phyloP scores from a whole-genome alignment of 192 early-diverging fungal genomes.

The Powellomyces hirtus region DNA sequence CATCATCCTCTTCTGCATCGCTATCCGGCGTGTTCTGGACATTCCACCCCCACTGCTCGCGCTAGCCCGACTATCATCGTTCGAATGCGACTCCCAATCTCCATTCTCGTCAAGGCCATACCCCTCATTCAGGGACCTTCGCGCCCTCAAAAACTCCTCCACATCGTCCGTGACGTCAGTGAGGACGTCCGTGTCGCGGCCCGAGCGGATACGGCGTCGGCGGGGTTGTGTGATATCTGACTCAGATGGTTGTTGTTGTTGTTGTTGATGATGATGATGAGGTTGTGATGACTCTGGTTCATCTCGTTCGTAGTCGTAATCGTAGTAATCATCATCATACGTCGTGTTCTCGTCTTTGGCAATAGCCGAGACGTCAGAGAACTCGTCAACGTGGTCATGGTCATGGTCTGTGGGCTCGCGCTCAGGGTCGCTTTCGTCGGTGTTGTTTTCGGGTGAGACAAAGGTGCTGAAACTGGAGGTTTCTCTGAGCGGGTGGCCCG shows the following conservation, averaged over 20 bases:
- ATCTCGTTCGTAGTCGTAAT: not conserved
- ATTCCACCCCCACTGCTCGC: too few relatives aligned
- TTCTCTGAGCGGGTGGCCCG: too few relatives aligned
- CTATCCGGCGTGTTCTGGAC: too few relatives aligned
- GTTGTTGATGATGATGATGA: not conserved
- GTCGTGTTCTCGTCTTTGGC: not conserved
- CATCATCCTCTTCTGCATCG: too few relatives aligned
- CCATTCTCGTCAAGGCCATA: too few relatives aligned
- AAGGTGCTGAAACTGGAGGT: too few relatives aligned
- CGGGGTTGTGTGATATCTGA: not conserved
- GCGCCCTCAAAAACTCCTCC: not conserved
- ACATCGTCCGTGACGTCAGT: conserved; percentile 19
- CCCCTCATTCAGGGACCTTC: not conserved
- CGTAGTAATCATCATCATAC: not conserved
- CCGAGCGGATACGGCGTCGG: not conserved
- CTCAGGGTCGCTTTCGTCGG: too few relatives aligned
- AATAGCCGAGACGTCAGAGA: not conserved
- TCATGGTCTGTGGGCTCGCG: not conserved
- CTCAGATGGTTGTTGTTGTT: not conserved
- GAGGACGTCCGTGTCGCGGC: not conserved
- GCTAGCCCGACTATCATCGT: too few relatives aligned
- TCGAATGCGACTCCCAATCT: too few relatives aligned
- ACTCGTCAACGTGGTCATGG: not conserved
- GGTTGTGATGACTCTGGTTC: too few relatives aligned
- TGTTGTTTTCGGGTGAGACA: too few relatives aligned